Evolutionary conservation across 2,329 filamentous ascomycete species (phyloP).

Genomic region (Alternaria ventricosa): DNA sequence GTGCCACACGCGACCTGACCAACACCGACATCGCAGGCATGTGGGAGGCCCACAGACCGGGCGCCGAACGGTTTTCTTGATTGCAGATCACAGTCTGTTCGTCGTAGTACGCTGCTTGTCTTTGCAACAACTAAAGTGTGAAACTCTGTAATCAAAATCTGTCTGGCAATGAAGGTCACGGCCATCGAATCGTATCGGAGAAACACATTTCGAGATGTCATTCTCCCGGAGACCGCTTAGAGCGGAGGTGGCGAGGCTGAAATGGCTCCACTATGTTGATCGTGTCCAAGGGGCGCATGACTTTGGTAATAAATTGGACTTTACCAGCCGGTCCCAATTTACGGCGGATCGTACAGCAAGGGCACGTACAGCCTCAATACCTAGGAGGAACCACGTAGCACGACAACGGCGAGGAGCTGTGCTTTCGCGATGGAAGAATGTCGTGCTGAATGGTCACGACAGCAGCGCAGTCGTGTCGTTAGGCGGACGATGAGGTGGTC

Average conservation of each 20-base stretch:
- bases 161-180: neutral
- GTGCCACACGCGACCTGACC: conserved; percentile 12
- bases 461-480: conserved; percentile 26
- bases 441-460: conserved; percentile 7
- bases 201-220: neutral
- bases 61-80: conserved; percentile 9
- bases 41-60: conserved; percentile 1
- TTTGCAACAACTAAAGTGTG: neutral
- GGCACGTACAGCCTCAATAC: conserved; percentile 9
- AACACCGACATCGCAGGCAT: neutral
- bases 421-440: neutral
- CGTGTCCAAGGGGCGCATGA: conserved; percentile 15
- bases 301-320: conserved; percentile 19
- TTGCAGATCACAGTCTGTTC: neutral
- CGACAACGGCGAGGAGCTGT: conserved; percentile 5
- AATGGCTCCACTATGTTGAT: conserved; percentile 15
- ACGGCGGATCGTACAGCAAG: conserved; percentile 4
- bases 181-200: neutral
- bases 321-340: conserved; percentile 22
- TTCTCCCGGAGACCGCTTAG: conserved; percentile 7
- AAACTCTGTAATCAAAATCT: neutral
- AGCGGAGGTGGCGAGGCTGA: conserved; percentile 8
- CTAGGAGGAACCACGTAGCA: conserved; percentile 7
- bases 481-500: conserved; percentile 26
- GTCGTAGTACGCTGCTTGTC: neutral